These are phyloP conservation scores for Dactylonectria estremocensis DNA, from an alignment of 2,329 filamentous ascomycete species.

Conservation along the genomic window DNA sequence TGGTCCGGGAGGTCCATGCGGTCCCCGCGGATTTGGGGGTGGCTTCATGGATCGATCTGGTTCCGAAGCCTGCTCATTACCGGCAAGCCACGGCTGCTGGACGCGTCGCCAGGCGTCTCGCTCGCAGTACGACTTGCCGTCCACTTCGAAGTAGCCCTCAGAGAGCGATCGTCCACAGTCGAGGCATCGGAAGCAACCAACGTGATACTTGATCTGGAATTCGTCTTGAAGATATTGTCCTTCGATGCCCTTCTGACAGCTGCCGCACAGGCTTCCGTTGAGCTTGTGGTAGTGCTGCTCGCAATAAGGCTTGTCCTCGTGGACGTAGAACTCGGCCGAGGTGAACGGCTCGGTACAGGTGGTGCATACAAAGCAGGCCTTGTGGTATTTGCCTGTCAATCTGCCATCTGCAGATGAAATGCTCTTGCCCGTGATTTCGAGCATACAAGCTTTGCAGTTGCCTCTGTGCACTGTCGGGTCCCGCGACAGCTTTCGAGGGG, in stretches of 20 bases:
- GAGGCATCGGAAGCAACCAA: constrained; percentile 86
- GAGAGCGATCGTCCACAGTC: constrained; percentile 82
- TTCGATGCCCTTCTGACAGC: constrained; percentile 89
- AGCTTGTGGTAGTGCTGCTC: constrained; percentile 92
- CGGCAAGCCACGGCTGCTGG: constrained; percentile 50
- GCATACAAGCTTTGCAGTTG: constrained; percentile 85
- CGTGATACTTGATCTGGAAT: constrained; percentile 83
- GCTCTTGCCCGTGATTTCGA: constrained; percentile 88
- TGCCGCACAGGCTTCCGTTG: constrained; percentile 87
- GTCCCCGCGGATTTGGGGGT: constrained; percentile 31
- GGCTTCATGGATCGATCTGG: constrained; percentile 36
- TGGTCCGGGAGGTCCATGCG: constrained; percentile 22
- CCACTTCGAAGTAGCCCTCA: constrained; percentile 93
- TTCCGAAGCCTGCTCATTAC: constrained; percentile 21
- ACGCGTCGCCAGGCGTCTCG: constrained; percentile 80
- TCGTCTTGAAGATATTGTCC: constrained; percentile 94
- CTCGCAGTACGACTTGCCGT: constrained; percentile 86
- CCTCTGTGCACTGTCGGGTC: constrained; percentile 72
- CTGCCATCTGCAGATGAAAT: constrained; percentile 94
- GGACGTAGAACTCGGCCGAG: constrained; percentile 93
- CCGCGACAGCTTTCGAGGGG: constrained; percentile 55
- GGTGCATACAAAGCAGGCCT: constrained; percentile 92
- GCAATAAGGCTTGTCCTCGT: constrained; percentile 90
- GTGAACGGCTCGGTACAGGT: constrained; percentile 86
- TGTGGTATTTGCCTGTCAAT: constrained; percentile 94